phyloP scores from a whole-genome alignment of 2,329 filamentous ascomycete genomes.

The Xylaria sp. region DNA sequence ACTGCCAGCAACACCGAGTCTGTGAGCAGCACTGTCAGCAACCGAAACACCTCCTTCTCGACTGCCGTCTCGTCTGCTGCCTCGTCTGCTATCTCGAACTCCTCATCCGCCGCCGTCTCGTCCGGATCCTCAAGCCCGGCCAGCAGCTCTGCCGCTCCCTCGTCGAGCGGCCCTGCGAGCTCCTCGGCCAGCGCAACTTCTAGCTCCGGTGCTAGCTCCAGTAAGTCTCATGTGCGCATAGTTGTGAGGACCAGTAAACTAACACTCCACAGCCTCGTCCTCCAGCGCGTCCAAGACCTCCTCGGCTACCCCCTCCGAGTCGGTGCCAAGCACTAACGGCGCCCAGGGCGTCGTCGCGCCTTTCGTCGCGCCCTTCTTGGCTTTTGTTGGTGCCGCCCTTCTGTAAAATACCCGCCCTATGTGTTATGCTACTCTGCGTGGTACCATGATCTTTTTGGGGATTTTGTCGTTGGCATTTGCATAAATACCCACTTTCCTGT shows the following conservation, averaged over 20 bases:
- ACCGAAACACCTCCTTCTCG: too few relatives aligned
- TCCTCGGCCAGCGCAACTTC: slow-evolving; percentile 8
- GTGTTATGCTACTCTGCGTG: neutral
- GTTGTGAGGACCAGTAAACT: slow-evolving; percentile 2
- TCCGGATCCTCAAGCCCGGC: slow-evolving; percentile 25
- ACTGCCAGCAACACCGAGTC: neutral
- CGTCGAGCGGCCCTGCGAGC: slow-evolving; percentile 18
- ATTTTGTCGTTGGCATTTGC: slow-evolving; percentile 18
- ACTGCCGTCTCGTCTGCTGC: slow-evolving; percentile 18
- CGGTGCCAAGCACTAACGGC: slow-evolving; percentile 34
- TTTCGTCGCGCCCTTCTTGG: slow-evolving; percentile 32
- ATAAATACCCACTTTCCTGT: slow-evolving; percentile 13
- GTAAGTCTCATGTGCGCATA: neutral
- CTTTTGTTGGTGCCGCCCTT: slow-evolving; percentile 30
- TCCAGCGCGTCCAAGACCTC: slow-evolving; percentile 14
- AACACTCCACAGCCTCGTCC: slow-evolving; percentile 20
- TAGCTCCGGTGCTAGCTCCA: slow-evolving; percentile 18
- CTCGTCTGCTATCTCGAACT: slow-evolving; percentile 19
- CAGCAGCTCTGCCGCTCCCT: slow-evolving; percentile 5
- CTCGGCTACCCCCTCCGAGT: slow-evolving; percentile 18
- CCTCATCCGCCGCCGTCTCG: slow-evolving; percentile 7
- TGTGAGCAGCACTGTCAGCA: neutral
- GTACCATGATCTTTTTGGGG: slow-evolving; percentile 5
- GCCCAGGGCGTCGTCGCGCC: slow-evolving; percentile 31
- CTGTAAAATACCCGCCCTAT: slow-evolving; percentile 22